phyloP scores from a whole-genome alignment of 306 rosid species.

The Vigna unguiculata region DNA sequence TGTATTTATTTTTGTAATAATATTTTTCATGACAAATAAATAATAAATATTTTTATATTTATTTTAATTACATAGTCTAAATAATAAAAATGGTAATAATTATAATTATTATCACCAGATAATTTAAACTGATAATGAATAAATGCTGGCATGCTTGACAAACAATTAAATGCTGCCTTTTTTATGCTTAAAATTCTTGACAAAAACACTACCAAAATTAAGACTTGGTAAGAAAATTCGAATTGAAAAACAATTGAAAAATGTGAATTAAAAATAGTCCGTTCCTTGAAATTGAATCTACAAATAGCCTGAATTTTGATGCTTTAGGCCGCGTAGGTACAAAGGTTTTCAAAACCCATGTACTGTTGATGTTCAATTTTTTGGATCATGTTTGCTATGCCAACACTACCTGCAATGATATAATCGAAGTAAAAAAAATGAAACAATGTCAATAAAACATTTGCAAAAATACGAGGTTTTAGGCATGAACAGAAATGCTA shows the following conservation, averaged over 20 bases:
- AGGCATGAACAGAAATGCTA: not conserved
- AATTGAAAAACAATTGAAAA: not conserved
- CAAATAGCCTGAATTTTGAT: not conserved
- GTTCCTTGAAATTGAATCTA: slow-evolving; percentile 2
- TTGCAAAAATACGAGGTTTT: not conserved
- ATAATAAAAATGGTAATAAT: not conserved
- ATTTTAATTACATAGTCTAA: not conserved
- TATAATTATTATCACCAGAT: not conserved
- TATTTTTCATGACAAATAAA: too few species aligned
- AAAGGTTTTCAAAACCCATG: slow-evolving; percentile 74
- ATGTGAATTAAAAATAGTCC: not conserved
- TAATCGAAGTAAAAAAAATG: not conserved
- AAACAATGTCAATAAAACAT: not conserved
- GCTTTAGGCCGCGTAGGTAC: slow-evolving; percentile 27
- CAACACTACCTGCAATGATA: slow-evolving; percentile 60
- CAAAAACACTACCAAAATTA: not conserved
- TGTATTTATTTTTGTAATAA: too few species aligned
- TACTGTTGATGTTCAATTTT: slow-evolving; percentile 59
- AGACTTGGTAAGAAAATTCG: not conserved
- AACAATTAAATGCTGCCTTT: not conserved
- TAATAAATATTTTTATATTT: too few species aligned
- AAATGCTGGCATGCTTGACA: not conserved
- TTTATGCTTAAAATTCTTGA: not conserved
- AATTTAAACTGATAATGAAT: too few species aligned
- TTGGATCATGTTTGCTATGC: slow-evolving; percentile 60